Percentiles rank a stretch among this genome's conserved stretches.
These are phyloP conservation scores for Malus fusca DNA, from an alignment of 306 rosid genomes.

Conservation along the genomic window DNA sequence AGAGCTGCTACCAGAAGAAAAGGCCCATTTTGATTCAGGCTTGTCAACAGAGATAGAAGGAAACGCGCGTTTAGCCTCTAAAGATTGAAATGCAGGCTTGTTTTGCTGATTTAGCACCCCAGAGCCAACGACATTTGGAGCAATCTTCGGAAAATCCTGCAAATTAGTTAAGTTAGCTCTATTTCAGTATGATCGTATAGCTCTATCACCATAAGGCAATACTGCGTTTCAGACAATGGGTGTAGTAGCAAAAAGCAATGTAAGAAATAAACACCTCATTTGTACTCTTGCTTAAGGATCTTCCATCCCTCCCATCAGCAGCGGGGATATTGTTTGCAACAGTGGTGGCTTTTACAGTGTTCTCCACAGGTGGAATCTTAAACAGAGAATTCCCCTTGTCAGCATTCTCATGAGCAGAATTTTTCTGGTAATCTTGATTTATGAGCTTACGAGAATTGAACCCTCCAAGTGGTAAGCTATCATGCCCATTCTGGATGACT, in stretches of 20 bases:
- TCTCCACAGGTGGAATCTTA: slow-evolving; percentile 26
- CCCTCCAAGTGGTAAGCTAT: slow-evolving; percentile 27
- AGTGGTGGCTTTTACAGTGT: slow-evolving; percentile 23
- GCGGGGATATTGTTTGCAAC: slow-evolving; percentile 25
- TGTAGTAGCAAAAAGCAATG: background rate
- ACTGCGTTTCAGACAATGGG: background rate
- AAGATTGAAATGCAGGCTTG: slow-evolving; percentile 23
- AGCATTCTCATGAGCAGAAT: slow-evolving; percentile 25
- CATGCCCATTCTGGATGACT: slow-evolving; percentile 32
- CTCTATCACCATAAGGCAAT: background rate
- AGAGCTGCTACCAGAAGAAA: slow-evolving; percentile 42
- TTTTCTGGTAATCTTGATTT: slow-evolving; percentile 28
- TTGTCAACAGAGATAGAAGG: slow-evolving; percentile 59
- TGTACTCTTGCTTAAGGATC: background rate
- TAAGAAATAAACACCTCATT: slow-evolving; percentile 6
- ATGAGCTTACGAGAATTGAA: slow-evolving; percentile 19
- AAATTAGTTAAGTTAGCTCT: background rate
- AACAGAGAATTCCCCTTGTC: slow-evolving; percentile 29
- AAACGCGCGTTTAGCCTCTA: slow-evolving; percentile 45
- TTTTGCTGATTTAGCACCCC: slow-evolving; percentile 23
- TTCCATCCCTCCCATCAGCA: slow-evolving; percentile 15
- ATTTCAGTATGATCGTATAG: background rate
- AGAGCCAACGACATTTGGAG: slow-evolving; percentile 8
- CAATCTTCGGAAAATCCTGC: slow-evolving; percentile 42
- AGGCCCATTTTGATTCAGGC: slow-evolving; percentile 48